Conservation (phyloP, 192 early-diverging fungal species). For the Entomortierella parvispora region DNA sequence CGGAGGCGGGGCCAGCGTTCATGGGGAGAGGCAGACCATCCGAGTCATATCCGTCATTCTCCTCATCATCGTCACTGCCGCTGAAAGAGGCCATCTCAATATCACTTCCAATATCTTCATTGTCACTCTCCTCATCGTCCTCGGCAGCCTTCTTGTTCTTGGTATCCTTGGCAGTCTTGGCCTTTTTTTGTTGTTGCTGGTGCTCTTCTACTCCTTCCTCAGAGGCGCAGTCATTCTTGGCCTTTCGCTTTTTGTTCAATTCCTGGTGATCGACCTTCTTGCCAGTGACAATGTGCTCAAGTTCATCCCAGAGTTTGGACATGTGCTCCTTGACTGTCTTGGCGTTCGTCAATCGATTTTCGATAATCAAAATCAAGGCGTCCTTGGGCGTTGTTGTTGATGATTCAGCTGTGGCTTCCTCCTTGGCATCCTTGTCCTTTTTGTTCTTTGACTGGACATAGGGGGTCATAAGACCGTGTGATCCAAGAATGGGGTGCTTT, state of each 20-base stretch:
- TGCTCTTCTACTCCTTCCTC: constrained; percentile 40
- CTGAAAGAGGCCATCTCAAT: constrained; percentile 29
- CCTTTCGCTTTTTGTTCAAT: constrained; percentile 43
- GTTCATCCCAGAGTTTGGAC: constrained; percentile 40
- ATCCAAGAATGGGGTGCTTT: constrained; percentile 40
- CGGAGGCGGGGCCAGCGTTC: constrained; percentile 12
- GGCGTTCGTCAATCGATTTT: constrained; percentile 31
- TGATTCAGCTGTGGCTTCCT: not conserved
- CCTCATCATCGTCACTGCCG: constrained; percentile 16
- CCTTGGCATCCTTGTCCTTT: constrained; percentile 10
- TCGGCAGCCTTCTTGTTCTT: constrained; percentile 26
- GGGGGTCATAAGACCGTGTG: constrained; percentile 41
- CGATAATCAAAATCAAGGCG: constrained; percentile 20
- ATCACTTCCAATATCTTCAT: constrained; percentile 7
- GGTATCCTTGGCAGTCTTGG: constrained; percentile 33
- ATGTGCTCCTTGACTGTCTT: constrained; percentile 41
- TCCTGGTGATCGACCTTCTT: constrained; percentile 23
- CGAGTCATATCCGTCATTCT: constrained; percentile 48
- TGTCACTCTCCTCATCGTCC: constrained; percentile 47
- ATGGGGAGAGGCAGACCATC: constrained; percentile 40
- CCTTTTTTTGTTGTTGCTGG: constrained; percentile 27
- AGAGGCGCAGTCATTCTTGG: constrained; percentile 20
- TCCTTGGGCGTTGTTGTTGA: constrained; percentile 11
- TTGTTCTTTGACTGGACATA: constrained; percentile 3
- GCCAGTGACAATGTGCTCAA: constrained; percentile 44